These are phyloP conservation scores for Tolypocladium paradoxum DNA, from an alignment of 2,329 filamentous ascomycete genomes.

Conservation along the genomic window DNA sequence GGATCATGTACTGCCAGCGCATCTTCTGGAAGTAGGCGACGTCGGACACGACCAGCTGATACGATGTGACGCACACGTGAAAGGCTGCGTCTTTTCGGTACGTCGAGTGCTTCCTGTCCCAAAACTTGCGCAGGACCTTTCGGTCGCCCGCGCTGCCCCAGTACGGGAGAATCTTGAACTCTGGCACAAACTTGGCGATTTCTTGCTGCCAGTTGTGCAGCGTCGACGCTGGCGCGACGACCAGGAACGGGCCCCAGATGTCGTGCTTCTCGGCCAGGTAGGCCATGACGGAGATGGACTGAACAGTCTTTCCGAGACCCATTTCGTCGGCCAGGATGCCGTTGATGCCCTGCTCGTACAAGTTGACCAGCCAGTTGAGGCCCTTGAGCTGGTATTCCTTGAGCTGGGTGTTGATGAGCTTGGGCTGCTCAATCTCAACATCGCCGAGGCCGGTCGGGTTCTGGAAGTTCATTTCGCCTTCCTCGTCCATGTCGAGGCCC, in stretches of 20 bases:
- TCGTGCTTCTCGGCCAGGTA: conserved; percentile 96
- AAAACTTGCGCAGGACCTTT: conserved; percentile 95
- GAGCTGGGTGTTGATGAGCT: conserved; percentile 82
- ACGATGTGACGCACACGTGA: conserved; percentile 92
- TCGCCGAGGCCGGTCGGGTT: conserved; percentile 92
- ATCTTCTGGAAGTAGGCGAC: conserved; percentile 98
- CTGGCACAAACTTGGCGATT: conserved; percentile 87
- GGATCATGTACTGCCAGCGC: conserved; percentile 99
- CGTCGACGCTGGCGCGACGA: conserved; percentile 91
- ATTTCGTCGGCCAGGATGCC: conserved; percentile 98
- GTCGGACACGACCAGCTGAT: conserved; percentile 93
- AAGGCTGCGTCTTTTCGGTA: conserved; percentile 91
- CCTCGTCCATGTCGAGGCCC: conserved; percentile 63
- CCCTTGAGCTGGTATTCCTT: conserved; percentile 99
- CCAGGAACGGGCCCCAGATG: conserved; percentile 95
- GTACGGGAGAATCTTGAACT: conserved; percentile 91
- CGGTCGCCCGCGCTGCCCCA: conserved; percentile 92
- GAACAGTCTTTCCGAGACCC: conserved; percentile 98
- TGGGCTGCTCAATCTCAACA: conserved; percentile 88
- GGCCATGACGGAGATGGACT: conserved; percentile 98
- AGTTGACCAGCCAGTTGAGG: conserved; percentile 96
- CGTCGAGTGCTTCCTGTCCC: conserved; percentile 95
- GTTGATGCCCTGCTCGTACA: conserved; percentile 99
- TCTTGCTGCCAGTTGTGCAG: conserved; percentile 99
- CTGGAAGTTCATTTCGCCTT: conserved; percentile 99